Evolutionary conservation across 306 rosid genomes (phyloP).

Genomic region (Inga laurina): DNA sequence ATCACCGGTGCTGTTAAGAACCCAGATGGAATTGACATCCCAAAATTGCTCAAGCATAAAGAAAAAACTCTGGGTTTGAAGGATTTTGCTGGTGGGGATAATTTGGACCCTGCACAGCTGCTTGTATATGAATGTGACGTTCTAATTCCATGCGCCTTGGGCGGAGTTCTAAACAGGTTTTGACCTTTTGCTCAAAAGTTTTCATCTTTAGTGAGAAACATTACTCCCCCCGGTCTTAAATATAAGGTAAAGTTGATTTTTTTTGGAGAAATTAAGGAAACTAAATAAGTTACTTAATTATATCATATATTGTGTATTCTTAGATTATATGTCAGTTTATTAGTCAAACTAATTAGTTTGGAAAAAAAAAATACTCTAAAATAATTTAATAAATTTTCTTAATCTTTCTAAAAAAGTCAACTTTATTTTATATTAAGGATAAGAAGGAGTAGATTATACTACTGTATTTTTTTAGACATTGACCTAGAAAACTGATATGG

Average conservation of each 20-base stretch:
- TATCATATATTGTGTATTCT: no score
- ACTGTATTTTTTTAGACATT: background rate
- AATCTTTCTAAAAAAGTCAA: no score
- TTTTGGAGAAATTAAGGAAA: no score
- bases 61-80: slow-evolving; percentile 36
- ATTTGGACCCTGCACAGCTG: slow-evolving; percentile 58
- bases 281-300: no score
- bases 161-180: slow-evolving; percentile 68
- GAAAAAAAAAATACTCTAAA: no score
- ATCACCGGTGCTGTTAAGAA: slow-evolving; percentile 68
- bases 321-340: no score
- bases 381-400: no score
- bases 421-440: no score
- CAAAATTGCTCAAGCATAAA: slow-evolving; percentile 55
- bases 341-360: no score
- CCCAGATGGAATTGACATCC: slow-evolving; percentile 63
- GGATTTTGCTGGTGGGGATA: slow-evolving; percentile 55
- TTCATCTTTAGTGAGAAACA: background rate
- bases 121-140: slow-evolving; percentile 76
- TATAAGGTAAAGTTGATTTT: no score
- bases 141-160: slow-evolving; percentile 76
- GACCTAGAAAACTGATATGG: background rate
- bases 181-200: background rate
- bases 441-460: background rate
- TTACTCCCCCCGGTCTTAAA: no score